Evolutionary conservation across 2,329 filamentous ascomycete genomes (phyloP).

Genomic region (Alternaria atra): DNA sequence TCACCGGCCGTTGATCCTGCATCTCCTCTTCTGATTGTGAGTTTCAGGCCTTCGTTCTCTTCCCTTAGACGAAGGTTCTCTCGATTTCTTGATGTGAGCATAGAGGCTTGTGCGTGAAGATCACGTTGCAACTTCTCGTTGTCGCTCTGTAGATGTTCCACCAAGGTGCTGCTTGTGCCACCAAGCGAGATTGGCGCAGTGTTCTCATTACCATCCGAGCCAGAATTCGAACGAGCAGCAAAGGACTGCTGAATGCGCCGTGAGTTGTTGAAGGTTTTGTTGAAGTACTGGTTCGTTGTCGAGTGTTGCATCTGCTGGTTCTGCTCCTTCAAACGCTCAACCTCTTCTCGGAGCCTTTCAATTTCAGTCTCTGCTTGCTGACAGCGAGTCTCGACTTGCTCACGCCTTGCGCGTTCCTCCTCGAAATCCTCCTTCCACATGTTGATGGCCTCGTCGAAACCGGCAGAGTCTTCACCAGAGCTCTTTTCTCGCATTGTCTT

Average conservation of each 20-base stretch:
- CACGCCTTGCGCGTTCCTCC: constrained; percentile 86
- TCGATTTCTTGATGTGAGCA: constrained; percentile 94
- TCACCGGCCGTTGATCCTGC: constrained; percentile 73
- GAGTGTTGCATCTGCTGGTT: constrained; percentile 42
- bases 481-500: constrained; percentile 65
- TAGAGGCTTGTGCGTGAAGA: constrained; percentile 93
- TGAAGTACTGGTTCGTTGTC: constrained; percentile 49
- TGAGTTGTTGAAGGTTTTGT: constrained; percentile 50
- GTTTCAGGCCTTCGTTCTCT: constrained; percentile 96
- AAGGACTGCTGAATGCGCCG: constrained; percentile 52
- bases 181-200: constrained; percentile 33
- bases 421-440: constrained; percentile 96
- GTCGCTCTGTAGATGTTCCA: constrained; percentile 90
- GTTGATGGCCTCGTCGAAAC: constrained; percentile 62
- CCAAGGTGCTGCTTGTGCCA: constrained; percentile 70
- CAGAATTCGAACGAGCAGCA: constrained; percentile 49
- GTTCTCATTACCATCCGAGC: constrained; percentile 52
- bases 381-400: constrained; percentile 85
- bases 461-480: constrained; percentile 48
- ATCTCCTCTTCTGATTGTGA: constrained; percentile 79
- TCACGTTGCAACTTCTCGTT: constrained; percentile 92
- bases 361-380: constrained; percentile 93
- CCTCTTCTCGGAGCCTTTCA: constrained; percentile 81
- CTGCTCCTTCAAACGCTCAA: constrained; percentile 71
- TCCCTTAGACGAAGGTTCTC: constrained; percentile 95